Evolutionary conservation across 2,329 filamentous ascomycete genomes (phyloP), one percentile per base, ranked within the genome.

Genomic region (Chrysoporthe deuterocubensis): DNA sequence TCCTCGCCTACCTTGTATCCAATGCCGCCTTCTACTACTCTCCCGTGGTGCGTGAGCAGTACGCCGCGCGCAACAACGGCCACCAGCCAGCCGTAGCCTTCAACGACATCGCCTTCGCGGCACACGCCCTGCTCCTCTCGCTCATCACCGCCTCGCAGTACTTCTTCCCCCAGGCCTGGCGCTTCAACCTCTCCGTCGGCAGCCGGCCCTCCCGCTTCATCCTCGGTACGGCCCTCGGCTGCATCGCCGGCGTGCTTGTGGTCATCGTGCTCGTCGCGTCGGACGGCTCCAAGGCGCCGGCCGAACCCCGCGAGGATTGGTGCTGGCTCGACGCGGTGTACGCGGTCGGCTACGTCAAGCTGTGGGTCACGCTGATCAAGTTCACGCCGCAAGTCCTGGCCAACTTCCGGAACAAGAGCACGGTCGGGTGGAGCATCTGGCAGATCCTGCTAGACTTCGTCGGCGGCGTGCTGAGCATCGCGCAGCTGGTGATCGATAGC

Each of bases 21-120:
- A 96, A 92, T 61, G 77, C 83, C 9, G 83, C 89, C 1, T 92
- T 98, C 75, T 89, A 95, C 72, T 96, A 89, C 79, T 96, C 93
- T 21, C 85, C 92, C 1, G 80, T 88, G 16, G 90, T 98, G 66
- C 90, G 92, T 64, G 78, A 82, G 46, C 92, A 98, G 77, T 99
- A 99, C 82, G 94, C 93, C 32, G 85, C 87, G 21, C 89, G 96
- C 69, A 89, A 98, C 78, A 79, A 86, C 58, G 89, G 90, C 4
- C 89, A 92, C 8, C 87, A 91, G 56, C 93, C 95, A 3, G 96
- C 94, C 0, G 94, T 97, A 42, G 89, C 91, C 66, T 87, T 93
- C 80, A 98, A 98, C 80, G 96, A 99, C 80, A 85, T 98, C 68
- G 87, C 89, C 16, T 98, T 98, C 77, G 94, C 94, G 18, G 82